Conservation (phyloP, 331 rosid species). For the Telfairia occidentalis region DNA sequence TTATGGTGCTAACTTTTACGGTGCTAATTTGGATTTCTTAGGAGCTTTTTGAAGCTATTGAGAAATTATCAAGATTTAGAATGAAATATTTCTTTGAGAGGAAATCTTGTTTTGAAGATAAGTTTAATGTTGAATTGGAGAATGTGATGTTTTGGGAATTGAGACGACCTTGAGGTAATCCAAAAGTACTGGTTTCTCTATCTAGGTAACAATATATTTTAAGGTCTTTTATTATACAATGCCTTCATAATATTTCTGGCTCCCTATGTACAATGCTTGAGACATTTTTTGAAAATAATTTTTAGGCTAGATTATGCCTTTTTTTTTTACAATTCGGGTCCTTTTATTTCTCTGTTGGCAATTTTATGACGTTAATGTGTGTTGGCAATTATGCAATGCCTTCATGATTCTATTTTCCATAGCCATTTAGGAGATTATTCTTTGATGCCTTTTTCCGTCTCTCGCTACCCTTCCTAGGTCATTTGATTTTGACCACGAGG, state of each 20-base stretch:
- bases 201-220: conserved; percentile 46
- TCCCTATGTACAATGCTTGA: no score
- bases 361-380: no score
- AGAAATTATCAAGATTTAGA: neutral
- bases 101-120: neutral
- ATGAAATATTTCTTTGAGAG: neutral
- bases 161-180: conserved; percentile 58
- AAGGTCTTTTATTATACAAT: conserved; percentile 31
- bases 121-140: conserved; percentile 23
- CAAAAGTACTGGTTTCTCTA: conserved; percentile 59
- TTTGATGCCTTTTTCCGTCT: no score
- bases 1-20: neutral
- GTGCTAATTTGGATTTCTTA: neutral
- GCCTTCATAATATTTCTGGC: neutral
- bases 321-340: no score
- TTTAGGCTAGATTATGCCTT: no score
- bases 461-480: no score
- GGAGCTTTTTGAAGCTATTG: neutral
- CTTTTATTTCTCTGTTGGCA: no score
- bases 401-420: no score
- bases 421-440: no score
- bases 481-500: no score
- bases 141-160: conserved; percentile 65
- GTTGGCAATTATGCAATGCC: no score
- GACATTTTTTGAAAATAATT: no score